These are phyloP conservation scores for Populus alba DNA, from an alignment of 345 rosid species.

Conservation along the genomic window DNA sequence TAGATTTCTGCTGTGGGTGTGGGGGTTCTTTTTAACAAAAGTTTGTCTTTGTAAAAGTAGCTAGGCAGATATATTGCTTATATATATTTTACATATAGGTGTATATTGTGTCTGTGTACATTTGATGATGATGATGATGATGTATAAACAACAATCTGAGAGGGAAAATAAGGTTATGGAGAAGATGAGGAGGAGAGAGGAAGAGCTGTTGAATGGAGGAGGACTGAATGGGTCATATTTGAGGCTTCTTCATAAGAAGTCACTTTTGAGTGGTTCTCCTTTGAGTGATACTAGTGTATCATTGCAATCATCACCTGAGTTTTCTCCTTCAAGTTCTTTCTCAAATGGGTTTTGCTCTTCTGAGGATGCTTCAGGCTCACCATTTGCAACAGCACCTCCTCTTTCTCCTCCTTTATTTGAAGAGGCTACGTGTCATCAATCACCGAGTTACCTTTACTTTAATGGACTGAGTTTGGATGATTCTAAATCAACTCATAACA, in stretches of 20 bases:
- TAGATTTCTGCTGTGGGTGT: conserved; percentile 26
- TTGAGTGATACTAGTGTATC: conserved; percentile 9
- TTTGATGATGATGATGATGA: conserved; percentile 36
- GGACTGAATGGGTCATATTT: conserved; percentile 20
- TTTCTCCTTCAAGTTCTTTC: conserved; percentile 36
- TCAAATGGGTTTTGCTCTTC: conserved; percentile 38
- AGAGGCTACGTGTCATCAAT: conserved; percentile 14
- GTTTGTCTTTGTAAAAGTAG: background rate
- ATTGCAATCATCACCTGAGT: conserved; percentile 27
- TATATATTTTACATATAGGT: background rate
- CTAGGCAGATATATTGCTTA: background rate
- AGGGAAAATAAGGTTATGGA: conserved; percentile 20
- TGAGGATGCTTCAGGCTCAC: conserved; percentile 32
- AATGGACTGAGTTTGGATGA: conserved; percentile 33
- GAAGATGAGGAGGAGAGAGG: conserved; percentile 29
- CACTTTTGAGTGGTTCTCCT: conserved; percentile 18
- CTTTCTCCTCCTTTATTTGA: conserved; percentile 6
- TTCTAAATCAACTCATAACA: conserved; percentile 22
- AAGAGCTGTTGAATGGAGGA: conserved; percentile 26
- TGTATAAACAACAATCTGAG: conserved; percentile 16
- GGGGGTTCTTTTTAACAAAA: conserved; percentile 5
- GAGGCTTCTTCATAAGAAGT: conserved; percentile 21
- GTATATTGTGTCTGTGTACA: background rate
- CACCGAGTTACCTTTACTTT: conserved; percentile 18
- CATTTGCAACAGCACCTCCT: conserved; percentile 1